A percentile compares a stretch with the other conserved stretches of the same genome.
Conservation (phyloP, 2,329 filamentous ascomycete genomes). For the Aspergillus flavus region DNA sequence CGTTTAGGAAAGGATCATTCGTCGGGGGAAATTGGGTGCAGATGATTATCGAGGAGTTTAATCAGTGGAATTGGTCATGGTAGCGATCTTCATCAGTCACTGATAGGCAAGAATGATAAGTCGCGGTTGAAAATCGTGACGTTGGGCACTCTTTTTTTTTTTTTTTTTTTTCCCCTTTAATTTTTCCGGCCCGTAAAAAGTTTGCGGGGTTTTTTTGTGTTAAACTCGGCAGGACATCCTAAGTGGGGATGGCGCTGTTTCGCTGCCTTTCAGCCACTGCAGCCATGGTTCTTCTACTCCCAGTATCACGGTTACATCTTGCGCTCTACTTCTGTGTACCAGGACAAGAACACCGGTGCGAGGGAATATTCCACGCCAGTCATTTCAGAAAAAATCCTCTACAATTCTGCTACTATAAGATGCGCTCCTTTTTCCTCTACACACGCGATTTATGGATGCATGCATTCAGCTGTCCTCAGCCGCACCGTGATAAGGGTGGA, state of each 20-base stretch:
- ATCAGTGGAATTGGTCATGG: slow-evolving; percentile 6
- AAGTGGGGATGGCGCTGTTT: slow-evolving; percentile 21
- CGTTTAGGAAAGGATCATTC: not conserved
- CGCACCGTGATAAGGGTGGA: not conserved
- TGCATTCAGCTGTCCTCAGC: not conserved
- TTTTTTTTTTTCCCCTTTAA: not conserved
- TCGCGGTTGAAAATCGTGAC: slow-evolving; percentile 16
- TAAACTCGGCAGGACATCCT: slow-evolving; percentile 36
- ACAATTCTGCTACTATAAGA: not conserved
- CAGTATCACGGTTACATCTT: not conserved
- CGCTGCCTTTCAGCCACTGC: not conserved
- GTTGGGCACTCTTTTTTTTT: not conserved
- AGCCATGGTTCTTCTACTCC: not conserved
- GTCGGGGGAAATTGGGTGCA: not conserved
- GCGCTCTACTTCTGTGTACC: no score
- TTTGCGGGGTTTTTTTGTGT: slow-evolving; percentile 20
- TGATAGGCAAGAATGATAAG: slow-evolving; percentile 4
- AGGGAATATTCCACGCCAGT: not conserved
- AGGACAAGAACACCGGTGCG: not conserved
- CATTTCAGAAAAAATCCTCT: not conserved
- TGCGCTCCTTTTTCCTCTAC: not conserved
- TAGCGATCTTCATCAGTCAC: not conserved
- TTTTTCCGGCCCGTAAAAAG: not conserved
- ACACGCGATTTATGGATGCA: not conserved
- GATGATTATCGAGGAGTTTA: slow-evolving; percentile 7